Evolutionary conservation across 805 yeast species (phyloP).

Genomic region (Ogataea philodendri): DNA sequence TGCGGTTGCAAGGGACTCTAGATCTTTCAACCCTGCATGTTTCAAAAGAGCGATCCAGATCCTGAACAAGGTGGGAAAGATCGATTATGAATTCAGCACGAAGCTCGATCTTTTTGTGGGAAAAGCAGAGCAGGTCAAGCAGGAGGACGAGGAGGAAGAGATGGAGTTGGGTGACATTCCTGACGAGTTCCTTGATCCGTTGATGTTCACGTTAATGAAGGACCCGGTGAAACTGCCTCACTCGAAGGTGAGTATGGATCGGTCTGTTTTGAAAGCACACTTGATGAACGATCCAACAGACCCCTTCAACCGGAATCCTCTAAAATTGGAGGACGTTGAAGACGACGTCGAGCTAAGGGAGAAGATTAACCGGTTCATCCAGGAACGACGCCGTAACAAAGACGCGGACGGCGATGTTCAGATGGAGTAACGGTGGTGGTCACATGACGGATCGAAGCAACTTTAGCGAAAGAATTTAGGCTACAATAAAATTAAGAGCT

Average conservation of each 20-base stretch:
- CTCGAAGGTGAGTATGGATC: slow-evolving; percentile 80
- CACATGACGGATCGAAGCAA: not conserved
- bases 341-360: slow-evolving; percentile 70
- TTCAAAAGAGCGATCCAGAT: slow-evolving; percentile 73
- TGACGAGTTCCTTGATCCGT: slow-evolving; percentile 94
- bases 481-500: too few relatives aligned
- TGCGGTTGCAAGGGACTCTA: slow-evolving; percentile 88
- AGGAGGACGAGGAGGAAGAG: slow-evolving; percentile 76
- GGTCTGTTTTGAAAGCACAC: slow-evolving; percentile 91
- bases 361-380: slow-evolving; percentile 59
- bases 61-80: slow-evolving; percentile 53
- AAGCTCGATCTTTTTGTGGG: slow-evolving; percentile 55
- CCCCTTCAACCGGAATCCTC: slow-evolving; percentile 93
- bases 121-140: slow-evolving; percentile 59
- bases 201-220: slow-evolving; percentile 93
- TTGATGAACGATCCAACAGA: slow-evolving; percentile 92
- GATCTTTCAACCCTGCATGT: slow-evolving; percentile 71
- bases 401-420: slow-evolving; percentile 27
- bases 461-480: slow-evolving; percentile 7
- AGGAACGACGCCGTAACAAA: slow-evolving; percentile 36
- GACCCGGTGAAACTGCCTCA: slow-evolving; percentile 95
- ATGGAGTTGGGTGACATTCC: slow-evolving; percentile 90
- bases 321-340: slow-evolving; percentile 81
- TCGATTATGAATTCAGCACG: slow-evolving; percentile 49
- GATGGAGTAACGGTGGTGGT: slow-evolving; percentile 15